Conservation (phyloP, 1,284 basidiomycete species). For the Cryptococcus hybrid region DNA sequence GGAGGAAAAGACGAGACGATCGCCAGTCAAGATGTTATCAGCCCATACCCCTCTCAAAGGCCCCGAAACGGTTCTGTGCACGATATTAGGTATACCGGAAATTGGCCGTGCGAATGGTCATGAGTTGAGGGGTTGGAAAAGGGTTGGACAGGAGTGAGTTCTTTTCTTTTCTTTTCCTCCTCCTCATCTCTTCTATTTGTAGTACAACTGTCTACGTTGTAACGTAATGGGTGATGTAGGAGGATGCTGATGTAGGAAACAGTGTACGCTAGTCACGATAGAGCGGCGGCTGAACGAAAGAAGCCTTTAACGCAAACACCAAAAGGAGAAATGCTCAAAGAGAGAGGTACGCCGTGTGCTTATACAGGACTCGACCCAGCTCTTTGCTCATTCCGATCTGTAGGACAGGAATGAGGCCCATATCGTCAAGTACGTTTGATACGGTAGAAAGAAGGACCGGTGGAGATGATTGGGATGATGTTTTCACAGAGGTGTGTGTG, state of each 20-base stretch:
- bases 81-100: neutral
- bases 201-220: no score
- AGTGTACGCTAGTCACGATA: constrained; percentile 12
- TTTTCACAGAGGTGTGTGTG: neutral
- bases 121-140: neutral
- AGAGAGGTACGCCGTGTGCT: neutral
- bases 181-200: no score
- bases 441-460: no score
- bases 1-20: neutral
- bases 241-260: neutral
- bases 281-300: neutral
- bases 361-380: neutral
- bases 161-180: no score
- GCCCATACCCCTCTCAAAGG: neutral
- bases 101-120: neutral
- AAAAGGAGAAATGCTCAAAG: neutral
- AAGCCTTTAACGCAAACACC: neutral
- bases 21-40: neutral
- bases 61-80: neutral
- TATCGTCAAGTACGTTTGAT: no score
- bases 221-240: neutral
- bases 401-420: neutral
- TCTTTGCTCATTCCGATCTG: neutral
- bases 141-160: constrained; percentile 8
- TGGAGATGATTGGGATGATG: neutral